phyloP scores from a whole-genome alignment of 345 rosid species.

The Carallia pectinifolia region DNA sequence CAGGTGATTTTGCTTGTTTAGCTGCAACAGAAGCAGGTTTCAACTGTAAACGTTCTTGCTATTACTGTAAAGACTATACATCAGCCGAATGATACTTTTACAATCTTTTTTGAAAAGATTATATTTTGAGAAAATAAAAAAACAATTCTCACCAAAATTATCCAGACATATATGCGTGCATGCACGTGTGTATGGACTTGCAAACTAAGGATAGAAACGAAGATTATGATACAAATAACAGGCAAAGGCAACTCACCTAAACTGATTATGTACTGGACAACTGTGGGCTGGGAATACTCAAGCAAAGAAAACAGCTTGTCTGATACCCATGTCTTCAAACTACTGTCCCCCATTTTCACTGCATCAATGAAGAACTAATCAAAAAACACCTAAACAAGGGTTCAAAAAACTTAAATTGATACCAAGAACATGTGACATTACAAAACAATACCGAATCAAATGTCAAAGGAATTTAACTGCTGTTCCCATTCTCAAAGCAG shows the following conservation, averaged over 20 bases:
- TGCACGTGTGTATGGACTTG: too few species aligned
- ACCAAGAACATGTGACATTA: too few species aligned
- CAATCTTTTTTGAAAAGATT: background rate
- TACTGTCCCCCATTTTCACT: conserved; percentile 55
- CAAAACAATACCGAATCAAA: too few species aligned
- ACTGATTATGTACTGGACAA: conserved; percentile 72
- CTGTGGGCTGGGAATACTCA: conserved; percentile 70
- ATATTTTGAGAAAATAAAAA: too few species aligned
- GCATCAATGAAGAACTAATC: conserved; percentile 3
- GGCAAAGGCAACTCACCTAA: conserved; percentile 40
- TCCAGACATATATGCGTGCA: too few species aligned
- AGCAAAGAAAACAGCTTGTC: conserved; percentile 69
- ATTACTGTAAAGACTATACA: background rate
- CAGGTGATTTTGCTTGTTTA: conserved; percentile 60
- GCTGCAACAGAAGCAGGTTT: conserved; percentile 45
- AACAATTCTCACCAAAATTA: too few species aligned
- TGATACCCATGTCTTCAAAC: conserved; percentile 79
- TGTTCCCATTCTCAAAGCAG: too few species aligned
- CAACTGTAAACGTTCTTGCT: background rate
- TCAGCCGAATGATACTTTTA: background rate
- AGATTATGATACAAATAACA: background rate
- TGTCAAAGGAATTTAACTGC: too few species aligned
- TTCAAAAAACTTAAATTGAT: too few species aligned
- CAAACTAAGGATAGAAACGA: background rate
- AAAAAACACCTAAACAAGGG: background rate